These are phyloP conservation scores for Candida maesae DNA, from an alignment of 805 yeast genomes.

Conservation along the genomic window DNA sequence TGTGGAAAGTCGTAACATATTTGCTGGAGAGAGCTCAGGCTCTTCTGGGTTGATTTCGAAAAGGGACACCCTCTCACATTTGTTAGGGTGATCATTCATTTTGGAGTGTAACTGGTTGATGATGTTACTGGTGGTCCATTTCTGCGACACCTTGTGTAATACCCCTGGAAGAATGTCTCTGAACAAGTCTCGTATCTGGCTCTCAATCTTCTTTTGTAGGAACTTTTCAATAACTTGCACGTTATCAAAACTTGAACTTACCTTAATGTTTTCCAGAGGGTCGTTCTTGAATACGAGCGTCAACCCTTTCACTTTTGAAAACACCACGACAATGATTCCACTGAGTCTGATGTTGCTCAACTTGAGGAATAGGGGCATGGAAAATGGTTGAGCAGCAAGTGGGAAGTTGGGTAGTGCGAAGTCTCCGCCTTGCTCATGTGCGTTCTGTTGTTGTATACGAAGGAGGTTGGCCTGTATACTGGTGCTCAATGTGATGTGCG, in stretches of 20 bases:
- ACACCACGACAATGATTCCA: constrained; percentile 83
- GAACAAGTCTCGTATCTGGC: constrained; percentile 73
- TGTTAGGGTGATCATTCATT: constrained; percentile 20
- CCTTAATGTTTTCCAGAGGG: constrained; percentile 79
- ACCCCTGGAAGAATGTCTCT: constrained; percentile 82
- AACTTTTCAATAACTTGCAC: constrained; percentile 81
- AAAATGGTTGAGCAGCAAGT: constrained; percentile 62
- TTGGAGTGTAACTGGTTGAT: constrained; percentile 25
- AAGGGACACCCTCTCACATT: constrained; percentile 35
- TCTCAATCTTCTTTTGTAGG: constrained; percentile 77
- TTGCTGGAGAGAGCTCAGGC: constrained; percentile 63
- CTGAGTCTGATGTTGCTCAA: constrained; percentile 66
- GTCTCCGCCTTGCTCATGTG: constrained; percentile 30
- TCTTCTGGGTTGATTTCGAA: constrained; percentile 53
- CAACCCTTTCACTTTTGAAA: constrained; percentile 74
- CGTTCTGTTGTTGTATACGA: constrained; percentile 48
- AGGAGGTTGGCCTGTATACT: constrained; percentile 83
- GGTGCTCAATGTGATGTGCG: constrained; percentile 68
- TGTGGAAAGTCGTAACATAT: constrained; percentile 61
- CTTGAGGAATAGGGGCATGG: constrained; percentile 74
- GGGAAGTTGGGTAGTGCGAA: constrained; percentile 68
- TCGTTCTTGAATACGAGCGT: constrained; percentile 87
- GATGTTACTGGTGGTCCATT: constrained; percentile 47
- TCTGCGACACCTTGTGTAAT: constrained; percentile 69
- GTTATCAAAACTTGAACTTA: constrained; percentile 81